Percentiles rank a stretch among this genome's conserved stretches.
These are phyloP conservation scores for Dendrobium nobile DNA, from an alignment of 106 monocot species.

Conservation along the genomic window DNA sequence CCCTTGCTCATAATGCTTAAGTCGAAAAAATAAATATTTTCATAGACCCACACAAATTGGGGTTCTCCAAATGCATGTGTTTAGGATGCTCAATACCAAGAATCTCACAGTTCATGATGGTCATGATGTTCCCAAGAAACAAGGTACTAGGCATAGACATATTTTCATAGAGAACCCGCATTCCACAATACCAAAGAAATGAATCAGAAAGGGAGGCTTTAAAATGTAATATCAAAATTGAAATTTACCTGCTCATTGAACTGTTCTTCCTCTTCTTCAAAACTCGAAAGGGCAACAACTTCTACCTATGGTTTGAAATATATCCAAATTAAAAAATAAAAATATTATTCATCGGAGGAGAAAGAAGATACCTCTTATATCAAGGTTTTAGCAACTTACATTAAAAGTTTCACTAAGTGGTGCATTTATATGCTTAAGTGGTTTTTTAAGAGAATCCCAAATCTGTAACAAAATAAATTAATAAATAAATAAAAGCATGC, in stretches of 20 bases:
- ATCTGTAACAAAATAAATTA: conserved; percentile 45
- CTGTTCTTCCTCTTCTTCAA: conserved; percentile 89
- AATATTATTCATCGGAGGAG: neutral
- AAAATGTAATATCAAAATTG: neutral
- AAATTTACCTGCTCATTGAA: conserved; percentile 79
- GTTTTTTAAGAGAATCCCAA: conserved; percentile 89
- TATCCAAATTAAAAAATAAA: neutral
- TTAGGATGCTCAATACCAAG: neutral
- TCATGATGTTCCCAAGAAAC: neutral
- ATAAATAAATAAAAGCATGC: neutral
- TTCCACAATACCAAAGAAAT: neutral
- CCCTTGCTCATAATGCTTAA: neutral
- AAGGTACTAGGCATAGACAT: neutral
- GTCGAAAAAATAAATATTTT: neutral
- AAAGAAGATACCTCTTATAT: neutral
- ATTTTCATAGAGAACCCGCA: neutral
- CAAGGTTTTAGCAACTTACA: conserved; percentile 32
- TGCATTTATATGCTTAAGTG: conserved; percentile 77
- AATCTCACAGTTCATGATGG: neutral
- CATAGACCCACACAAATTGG: neutral
- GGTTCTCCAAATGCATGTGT: neutral
- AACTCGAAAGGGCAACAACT: conserved; percentile 85
- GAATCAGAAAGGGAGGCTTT: neutral
- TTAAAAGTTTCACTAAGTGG: conserved; percentile 92
- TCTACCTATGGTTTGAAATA: conserved; percentile 44